Conservation (phyloP, 352 stramenopile species). For the Elongisporangium undulatum region DNA sequence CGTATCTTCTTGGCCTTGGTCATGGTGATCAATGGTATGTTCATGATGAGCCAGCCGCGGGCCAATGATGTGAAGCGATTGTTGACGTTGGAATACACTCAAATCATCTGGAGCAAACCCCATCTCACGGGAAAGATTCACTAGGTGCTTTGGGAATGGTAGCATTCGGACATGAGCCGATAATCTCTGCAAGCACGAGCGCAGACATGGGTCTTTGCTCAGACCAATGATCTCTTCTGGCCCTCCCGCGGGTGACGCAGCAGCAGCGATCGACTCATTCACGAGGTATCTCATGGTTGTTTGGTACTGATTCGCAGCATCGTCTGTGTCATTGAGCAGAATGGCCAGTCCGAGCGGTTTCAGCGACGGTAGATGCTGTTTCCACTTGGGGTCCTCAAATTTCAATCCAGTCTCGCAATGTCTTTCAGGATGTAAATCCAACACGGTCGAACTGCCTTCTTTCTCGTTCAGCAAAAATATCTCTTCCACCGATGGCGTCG, state of each 20-base stretch:
- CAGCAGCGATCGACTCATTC: conserved; percentile 33
- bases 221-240: conserved; percentile 13
- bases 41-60: conserved; percentile 76
- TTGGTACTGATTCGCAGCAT: conserved; percentile 60
- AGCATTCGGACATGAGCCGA: conserved; percentile 84
- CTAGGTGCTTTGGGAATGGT: conserved; percentile 75
- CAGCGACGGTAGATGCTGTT: conserved; percentile 66
- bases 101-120: conserved; percentile 73
- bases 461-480: conserved; percentile 85
- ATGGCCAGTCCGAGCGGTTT: conserved; percentile 80
- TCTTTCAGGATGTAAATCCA: conserved; percentile 74
- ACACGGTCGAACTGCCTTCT: conserved; percentile 49
- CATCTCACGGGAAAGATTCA: conserved; percentile 79
- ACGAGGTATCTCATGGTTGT: conserved; percentile 70
- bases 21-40: conserved; percentile 82
- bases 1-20: conserved; percentile 81
- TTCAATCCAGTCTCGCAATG: conserved; percentile 73
- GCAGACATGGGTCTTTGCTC: conserved; percentile 34
- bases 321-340: conserved; percentile 74
- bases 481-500: conserved; percentile 73
- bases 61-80: conserved; percentile 82
- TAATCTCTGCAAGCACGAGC: conserved; percentile 69
- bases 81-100: conserved; percentile 50
- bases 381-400: conserved; percentile 87
- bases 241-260: not conserved